Conservation (phyloP, 441 rosid genomes). For the Flueggea neowawraea region DNA sequence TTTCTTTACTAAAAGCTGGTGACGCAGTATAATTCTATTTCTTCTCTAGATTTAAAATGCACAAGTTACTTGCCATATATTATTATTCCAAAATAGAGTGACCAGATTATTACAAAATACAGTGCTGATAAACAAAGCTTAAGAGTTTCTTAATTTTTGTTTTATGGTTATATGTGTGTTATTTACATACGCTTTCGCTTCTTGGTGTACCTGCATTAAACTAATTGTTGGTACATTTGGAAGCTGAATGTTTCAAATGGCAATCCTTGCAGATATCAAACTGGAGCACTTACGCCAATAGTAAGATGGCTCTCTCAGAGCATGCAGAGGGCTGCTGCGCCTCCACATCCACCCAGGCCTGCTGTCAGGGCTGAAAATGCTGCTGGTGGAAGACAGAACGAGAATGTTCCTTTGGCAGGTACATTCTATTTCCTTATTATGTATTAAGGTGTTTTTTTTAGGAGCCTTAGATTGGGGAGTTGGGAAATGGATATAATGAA, state of each 20-base stretch:
- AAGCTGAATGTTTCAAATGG: too few species aligned
- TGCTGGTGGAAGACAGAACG: slow-evolving; percentile 61
- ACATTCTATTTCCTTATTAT: slow-evolving; percentile 18
- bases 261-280: slow-evolving; percentile 64
- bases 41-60: too few species aligned
- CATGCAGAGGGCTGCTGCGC: slow-evolving; percentile 95
- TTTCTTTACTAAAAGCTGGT: too few species aligned
- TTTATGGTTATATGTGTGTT: too few species aligned
- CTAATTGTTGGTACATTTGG: too few species aligned
- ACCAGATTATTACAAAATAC: too few species aligned
- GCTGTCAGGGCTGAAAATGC: slow-evolving; percentile 66
- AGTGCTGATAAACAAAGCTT: neutral
- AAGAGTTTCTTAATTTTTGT: too few species aligned
- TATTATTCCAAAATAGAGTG: neutral
- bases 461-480: neutral
- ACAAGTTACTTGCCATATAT: neutral
- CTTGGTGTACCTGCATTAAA: too few species aligned
- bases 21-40: too few species aligned
- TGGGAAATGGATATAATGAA: too few species aligned
- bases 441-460: neutral
- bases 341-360: slow-evolving; percentile 74
- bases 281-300: slow-evolving; percentile 94
- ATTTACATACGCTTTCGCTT: too few species aligned
- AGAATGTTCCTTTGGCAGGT: slow-evolving; percentile 60
- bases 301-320: slow-evolving; percentile 92